Evolutionary conservation across 345 rosid genomes (phyloP).

Genomic region (Melastoma malabathricum): DNA sequence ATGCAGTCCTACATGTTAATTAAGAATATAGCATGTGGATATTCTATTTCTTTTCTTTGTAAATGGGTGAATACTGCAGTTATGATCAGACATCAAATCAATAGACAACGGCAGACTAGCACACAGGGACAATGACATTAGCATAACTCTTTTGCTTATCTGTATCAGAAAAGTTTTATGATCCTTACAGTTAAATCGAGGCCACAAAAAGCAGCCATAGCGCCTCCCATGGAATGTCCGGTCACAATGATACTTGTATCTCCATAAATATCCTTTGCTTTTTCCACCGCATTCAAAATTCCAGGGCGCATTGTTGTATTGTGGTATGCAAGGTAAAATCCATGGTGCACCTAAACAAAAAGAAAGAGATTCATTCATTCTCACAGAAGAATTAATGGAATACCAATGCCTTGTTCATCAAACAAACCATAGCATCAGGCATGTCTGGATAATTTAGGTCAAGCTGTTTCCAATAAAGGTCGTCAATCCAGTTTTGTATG

Average conservation of each 20-base stretch:
- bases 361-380: background rate
- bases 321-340: conserved; percentile 85
- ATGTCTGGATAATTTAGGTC: conserved; percentile 90
- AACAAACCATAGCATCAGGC: conserved; percentile 88
- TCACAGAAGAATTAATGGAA: too few species aligned
- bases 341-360: conserved; percentile 73
- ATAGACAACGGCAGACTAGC: too few species aligned
- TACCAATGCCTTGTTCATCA: background rate
- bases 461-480: conserved; percentile 93
- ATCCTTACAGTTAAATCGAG: conserved; percentile 64
- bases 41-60: background rate
- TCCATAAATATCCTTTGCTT: conserved; percentile 50
- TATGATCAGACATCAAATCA: background rate
- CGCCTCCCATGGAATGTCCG: conserved; percentile 99
- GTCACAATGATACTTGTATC: conserved; percentile 61
- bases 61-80: background rate
- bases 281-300: conserved; percentile 49
- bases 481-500: conserved; percentile 90
- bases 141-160: background rate
- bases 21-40: background rate
- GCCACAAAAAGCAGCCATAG: conserved; percentile 91
- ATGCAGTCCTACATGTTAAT: background rate
- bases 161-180: background rate
- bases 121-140: too few species aligned
- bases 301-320: conserved; percentile 84